A percentile compares a stretch with the other conserved stretches of the same genome.
Evolutionary conservation across 2,329 filamentous ascomycete genomes (phyloP).

Genomic region (Cordyceps farinosa): DNA sequence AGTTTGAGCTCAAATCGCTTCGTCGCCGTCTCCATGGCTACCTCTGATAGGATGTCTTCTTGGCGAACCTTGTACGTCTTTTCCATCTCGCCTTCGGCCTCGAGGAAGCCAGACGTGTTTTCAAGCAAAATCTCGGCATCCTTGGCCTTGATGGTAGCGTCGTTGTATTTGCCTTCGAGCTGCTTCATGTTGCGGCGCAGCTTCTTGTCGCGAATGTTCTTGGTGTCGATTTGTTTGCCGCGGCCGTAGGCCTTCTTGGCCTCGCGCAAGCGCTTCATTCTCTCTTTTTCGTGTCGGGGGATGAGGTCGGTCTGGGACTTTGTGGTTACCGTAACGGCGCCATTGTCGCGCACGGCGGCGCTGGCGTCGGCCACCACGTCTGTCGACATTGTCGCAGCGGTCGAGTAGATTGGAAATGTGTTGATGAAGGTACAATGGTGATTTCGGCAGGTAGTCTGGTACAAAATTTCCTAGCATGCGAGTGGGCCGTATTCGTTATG

Average conservation of each 20-base stretch:
- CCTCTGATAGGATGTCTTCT: constrained; percentile 71
- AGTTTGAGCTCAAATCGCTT: constrained; percentile 90
- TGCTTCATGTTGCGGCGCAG: constrained; percentile 73
- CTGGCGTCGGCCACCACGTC: constrained; percentile 25
- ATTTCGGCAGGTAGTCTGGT: background rate
- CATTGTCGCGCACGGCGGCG: constrained; percentile 45
- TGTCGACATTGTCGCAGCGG: constrained; percentile 2
- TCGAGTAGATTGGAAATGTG: background rate
- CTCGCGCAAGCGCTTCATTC: constrained; percentile 51
- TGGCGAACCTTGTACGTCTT: constrained; percentile 90
- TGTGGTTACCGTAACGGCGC: constrained; percentile 47
- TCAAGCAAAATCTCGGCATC: constrained; percentile 94
- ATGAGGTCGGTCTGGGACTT: constrained; percentile 50
- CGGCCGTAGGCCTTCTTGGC: constrained; percentile 80
- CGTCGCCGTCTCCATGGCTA: constrained; percentile 80
- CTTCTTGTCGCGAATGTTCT: constrained; percentile 82
- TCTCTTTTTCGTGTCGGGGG: constrained; percentile 49
- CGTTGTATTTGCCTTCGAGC: constrained; percentile 78
- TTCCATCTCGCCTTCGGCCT: constrained; percentile 84
- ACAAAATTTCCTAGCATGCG: background rate
- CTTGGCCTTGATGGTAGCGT: constrained; percentile 79
- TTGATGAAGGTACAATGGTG: background rate
- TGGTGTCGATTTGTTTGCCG: constrained; percentile 69
- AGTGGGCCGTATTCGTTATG: background rate
- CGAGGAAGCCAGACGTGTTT: constrained; percentile 78